phyloP scores from a whole-genome alignment of 2,329 filamentous ascomycete species.

The Apiospora hydei region DNA sequence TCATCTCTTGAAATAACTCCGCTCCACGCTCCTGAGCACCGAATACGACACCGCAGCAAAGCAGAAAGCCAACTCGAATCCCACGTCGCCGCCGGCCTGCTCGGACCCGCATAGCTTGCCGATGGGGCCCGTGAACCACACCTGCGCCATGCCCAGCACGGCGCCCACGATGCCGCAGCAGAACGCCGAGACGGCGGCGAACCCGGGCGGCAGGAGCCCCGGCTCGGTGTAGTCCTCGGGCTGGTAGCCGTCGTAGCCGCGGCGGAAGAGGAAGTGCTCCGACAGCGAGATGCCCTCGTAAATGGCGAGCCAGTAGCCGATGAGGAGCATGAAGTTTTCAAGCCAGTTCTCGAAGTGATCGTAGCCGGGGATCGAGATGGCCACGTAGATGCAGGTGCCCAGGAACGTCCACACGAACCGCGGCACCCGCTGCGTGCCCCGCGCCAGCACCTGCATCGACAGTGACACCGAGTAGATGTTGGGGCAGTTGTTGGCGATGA shows the following conservation, averaged over 20 bases:
- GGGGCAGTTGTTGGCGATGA: conserved; percentile 75
- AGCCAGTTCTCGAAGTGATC: conserved; percentile 68
- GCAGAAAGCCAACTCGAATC: conserved; percentile 70
- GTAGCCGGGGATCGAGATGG: conserved; percentile 75
- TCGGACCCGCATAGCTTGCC: conserved; percentile 63
- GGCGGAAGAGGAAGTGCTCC: conserved; percentile 74
- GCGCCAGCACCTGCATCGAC: conserved; percentile 70
- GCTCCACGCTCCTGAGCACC: conserved; percentile 54
- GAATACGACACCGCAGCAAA: conserved; percentile 63
- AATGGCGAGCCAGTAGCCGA: conserved; percentile 78
- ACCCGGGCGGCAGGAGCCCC: conserved; percentile 64
- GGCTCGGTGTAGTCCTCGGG: conserved; percentile 65
- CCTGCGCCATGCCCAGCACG: conserved; percentile 73
- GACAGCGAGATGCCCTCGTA: conserved; percentile 71
- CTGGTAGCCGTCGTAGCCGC: conserved; percentile 66
- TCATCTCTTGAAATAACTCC: conserved; percentile 30
- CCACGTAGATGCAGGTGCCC: conserved; percentile 69
- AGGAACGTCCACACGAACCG: conserved; percentile 73
- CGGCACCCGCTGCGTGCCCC: conserved; percentile 65
- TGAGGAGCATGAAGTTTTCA: conserved; percentile 74
- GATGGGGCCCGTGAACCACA: conserved; percentile 73
- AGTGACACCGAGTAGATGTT: conserved; percentile 76
- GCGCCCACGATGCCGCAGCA: conserved; percentile 70
- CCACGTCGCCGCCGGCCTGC: conserved; percentile 52
- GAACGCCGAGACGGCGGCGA: conserved; percentile 70